Evolutionary conservation across 2,329 filamentous ascomycete species (phyloP).

Genomic region (Talaromyces atroroseus): DNA sequence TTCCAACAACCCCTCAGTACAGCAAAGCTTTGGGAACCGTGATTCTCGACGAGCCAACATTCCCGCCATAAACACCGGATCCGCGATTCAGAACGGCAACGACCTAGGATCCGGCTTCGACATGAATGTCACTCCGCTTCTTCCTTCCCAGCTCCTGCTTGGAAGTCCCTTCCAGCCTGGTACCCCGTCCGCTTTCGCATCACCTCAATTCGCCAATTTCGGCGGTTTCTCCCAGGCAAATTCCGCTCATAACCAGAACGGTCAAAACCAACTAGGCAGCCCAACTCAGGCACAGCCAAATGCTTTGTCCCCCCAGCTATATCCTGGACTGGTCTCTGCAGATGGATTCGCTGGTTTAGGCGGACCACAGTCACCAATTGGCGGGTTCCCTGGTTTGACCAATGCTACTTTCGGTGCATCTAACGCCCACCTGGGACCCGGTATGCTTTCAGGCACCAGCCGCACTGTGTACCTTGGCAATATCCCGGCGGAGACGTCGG

Average conservation of each 20-base stretch:
- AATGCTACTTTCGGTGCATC: constrained; percentile 58
- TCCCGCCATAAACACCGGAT: constrained; percentile 84
- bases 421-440: constrained; percentile 68
- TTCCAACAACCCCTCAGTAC: constrained; percentile 66
- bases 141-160: constrained; percentile 89
- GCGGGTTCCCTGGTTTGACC: constrained; percentile 61
- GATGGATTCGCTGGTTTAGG: constrained; percentile 74
- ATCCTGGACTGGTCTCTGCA: constrained; percentile 79
- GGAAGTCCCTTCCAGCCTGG: constrained; percentile 96
- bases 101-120: constrained; percentile 87
- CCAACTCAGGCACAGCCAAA: constrained; percentile 65
- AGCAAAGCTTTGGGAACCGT: constrained; percentile 76
- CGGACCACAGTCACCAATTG: constrained; percentile 78
- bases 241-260: constrained; percentile 50
- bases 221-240: constrained; percentile 66
- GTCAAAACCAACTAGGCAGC: constrained; percentile 61
- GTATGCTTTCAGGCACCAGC: constrained; percentile 82
- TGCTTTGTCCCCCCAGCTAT: constrained; percentile 70
- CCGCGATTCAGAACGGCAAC: constrained; percentile 53
- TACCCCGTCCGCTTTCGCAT: constrained; percentile 82
- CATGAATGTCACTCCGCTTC: constrained; percentile 96
- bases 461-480: constrained; percentile 96
- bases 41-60: constrained; percentile 79
- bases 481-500: constrained; percentile 94
- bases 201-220: constrained; percentile 84